Conservation (phyloP, 129 eudicot genomes). For the Dittrichia graveolens region DNA sequence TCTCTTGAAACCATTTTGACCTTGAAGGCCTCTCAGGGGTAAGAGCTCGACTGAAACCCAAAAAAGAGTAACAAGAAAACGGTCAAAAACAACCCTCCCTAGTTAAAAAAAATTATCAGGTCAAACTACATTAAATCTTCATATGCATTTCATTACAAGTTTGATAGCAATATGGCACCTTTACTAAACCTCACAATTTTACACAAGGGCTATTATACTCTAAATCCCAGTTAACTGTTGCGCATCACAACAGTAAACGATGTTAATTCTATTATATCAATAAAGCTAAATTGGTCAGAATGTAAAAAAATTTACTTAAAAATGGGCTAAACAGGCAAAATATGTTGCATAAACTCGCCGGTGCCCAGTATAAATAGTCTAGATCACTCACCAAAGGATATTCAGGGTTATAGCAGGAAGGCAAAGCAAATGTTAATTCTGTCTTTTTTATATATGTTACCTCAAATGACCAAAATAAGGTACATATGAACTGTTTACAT, state of each 20-base stretch:
- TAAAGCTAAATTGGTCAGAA: constrained; percentile 10
- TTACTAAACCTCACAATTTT: background rate
- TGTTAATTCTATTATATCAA: background rate
- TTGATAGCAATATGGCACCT: background rate
- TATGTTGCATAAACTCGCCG: background rate
- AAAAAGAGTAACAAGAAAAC: background rate
- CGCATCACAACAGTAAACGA: background rate
- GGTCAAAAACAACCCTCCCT: constrained; percentile 18
- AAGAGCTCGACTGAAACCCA: constrained; percentile 55
- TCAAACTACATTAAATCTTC: background rate
- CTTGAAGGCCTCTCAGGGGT: constrained; percentile 79
- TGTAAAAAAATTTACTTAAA: background rate
- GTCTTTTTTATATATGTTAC: background rate
- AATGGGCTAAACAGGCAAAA: background rate
- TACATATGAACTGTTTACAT: background rate
- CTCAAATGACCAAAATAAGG: background rate
- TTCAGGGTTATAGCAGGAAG: background rate
- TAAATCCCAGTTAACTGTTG: background rate
- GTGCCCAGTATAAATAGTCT: background rate
- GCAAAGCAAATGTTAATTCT: background rate
- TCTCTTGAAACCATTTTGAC: constrained; percentile 42
- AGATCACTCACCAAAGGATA: background rate
- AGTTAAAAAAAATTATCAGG: background rate
- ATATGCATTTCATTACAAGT: background rate
- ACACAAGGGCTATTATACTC: background rate